Base-by-base conservation (phyloP, 139 green algal genomes). In the Deuterostichococcus epilithicus region DNA sequence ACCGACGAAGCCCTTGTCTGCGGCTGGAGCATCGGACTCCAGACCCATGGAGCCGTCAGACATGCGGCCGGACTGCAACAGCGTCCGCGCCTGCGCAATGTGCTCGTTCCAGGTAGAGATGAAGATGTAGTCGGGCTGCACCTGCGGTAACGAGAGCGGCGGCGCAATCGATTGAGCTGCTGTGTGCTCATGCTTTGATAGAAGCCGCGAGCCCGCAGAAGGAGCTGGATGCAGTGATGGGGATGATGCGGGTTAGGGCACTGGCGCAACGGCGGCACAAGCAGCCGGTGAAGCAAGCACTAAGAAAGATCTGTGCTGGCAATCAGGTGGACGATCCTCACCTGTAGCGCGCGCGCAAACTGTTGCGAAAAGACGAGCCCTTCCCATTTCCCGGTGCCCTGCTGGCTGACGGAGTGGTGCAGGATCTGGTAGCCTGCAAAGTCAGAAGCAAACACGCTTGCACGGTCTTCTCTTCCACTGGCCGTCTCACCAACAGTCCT, bases 91-190 rank as follows among this genome's bases (percentile, higher is more conserved):
- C 63, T 38, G 63, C 63, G 63, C 63, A 10, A 69, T 10, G 28
- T 38, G 32, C 63, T 69, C 63, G n/a, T 69, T 69, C 63, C 63
- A 69, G 63, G 30, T 38, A 10, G 63, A 69, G 5, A 69, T 35
- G 30, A 69, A 38, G 10, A 69, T 15, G 32, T 69, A 69, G 63
- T 36, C 63, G 10, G 63, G 63, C 28, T 69, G 28, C 28, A 20
- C 63, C 63, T 69, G 63, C 18, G 20, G 52, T 20, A 28, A 30
- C 13, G 5, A 20, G 28, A 63, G 20, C 3, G 18, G 28, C 18
- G 8, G 42, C 8, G 13, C 42, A 52, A 8, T 8, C 8, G 8
- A 52, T 52, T 52, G 42, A 8, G 42, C 42, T 52, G 42, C 42
- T 52, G 42, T 52, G 42, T 52, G 42, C 42, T 8, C 42, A 52